phyloP scores from a whole-genome alignment of 2,329 filamentous ascomycete species.

The Knufia fluminis region DNA sequence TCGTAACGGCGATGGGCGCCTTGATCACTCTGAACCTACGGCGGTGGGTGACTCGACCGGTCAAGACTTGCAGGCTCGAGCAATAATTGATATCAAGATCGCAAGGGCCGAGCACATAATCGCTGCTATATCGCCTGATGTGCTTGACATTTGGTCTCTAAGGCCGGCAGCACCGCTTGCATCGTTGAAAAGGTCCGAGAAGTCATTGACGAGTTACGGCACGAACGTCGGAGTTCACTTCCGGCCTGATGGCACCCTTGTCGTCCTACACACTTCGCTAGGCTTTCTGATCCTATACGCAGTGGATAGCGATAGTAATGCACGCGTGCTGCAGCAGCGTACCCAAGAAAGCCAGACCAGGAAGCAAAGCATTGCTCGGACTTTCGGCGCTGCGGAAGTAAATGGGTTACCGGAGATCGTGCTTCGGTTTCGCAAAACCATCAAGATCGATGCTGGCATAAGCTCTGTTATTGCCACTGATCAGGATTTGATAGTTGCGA shows the following conservation, averaged over 20 bases:
- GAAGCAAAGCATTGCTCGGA: constrained; percentile 36
- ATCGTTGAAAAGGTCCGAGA: constrained; percentile 68
- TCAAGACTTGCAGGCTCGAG: constrained; percentile 14
- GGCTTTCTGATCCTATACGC: constrained; percentile 94
- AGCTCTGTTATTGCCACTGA: constrained; percentile 79
- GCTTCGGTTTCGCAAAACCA: constrained; percentile 91
- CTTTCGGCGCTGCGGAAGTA: constrained; percentile 70
- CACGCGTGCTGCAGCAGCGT: constrained; percentile 74
- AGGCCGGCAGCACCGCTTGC: constrained; percentile 88
- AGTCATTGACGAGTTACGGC: constrained; percentile 75
- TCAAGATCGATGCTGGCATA: constrained; percentile 94
- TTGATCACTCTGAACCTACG: constrained; percentile 22
- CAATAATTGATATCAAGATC: constrained; percentile 63
- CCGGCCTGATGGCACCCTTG: constrained; percentile 81
- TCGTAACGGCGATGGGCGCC: constrained; percentile 14
- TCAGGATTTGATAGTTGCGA: constrained; percentile 86
- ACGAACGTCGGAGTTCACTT: constrained; percentile 75
- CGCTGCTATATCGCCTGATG: constrained; percentile 73
- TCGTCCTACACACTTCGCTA: constrained; percentile 76
- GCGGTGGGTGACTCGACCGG: neutral
- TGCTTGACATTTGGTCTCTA: constrained; percentile 92
- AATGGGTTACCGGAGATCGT: constrained; percentile 76
- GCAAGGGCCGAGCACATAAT: constrained; percentile 76
- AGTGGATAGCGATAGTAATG: constrained; percentile 71
- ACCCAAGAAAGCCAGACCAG: constrained; percentile 48